Percentiles rank a stretch among this genome's conserved stretches.
These are phyloP conservation scores for Strigomonas culicis DNA, from an alignment of 208 protist species.

Conservation along the genomic window DNA sequence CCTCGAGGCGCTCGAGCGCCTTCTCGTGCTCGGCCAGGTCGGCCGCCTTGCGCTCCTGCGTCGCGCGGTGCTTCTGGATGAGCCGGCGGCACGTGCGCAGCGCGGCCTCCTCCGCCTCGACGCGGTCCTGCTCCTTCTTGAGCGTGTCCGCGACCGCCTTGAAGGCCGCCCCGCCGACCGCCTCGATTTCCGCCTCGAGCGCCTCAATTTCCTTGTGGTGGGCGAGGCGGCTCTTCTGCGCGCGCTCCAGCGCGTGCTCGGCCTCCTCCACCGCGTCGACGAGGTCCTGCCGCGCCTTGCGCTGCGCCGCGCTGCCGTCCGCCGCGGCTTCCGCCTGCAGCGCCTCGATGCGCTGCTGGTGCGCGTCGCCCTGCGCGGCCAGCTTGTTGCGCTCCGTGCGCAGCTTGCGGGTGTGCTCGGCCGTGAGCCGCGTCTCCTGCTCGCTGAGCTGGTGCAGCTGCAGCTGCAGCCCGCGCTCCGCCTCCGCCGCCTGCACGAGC, in stretches of 20 bases:
- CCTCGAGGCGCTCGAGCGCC: constrained; percentile 51
- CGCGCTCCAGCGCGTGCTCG: constrained; percentile 28
- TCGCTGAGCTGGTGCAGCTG: constrained; percentile 66
- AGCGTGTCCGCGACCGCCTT: constrained; percentile 58
- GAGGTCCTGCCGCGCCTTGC: constrained; percentile 24
- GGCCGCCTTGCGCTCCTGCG: constrained; percentile 59
- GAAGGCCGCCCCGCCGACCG: constrained; percentile 64
- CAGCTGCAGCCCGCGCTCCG: constrained; percentile 58
- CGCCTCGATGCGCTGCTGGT: constrained; percentile 30
- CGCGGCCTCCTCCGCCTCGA: constrained; percentile 72
- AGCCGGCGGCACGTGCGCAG: constrained; percentile 58
- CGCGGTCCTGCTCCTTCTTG: constrained; percentile 48
- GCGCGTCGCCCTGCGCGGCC: constrained; percentile 35
- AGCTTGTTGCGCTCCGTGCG: constrained; percentile 46
- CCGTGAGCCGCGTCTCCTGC: constrained; percentile 39
- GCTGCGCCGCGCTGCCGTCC: constrained; percentile 6
- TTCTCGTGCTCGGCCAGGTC: constrained; percentile 58
- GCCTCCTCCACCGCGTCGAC: constrained; percentile 28
- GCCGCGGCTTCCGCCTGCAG: constrained; percentile 38
- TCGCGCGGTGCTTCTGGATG: constrained; percentile 63
- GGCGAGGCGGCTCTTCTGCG: constrained; percentile 35
- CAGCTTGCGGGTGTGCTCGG: constrained; percentile 50
- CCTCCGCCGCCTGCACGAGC: constrained; percentile 66
- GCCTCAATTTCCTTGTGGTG: constrained; percentile 47
- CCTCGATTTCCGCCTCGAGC: constrained; percentile 73